A percentile compares a stretch with the other conserved stretches of the same genome.
Evolutionary conservation across 306 rosid genomes (phyloP).

Genomic region (Sicyos edulis): DNA sequence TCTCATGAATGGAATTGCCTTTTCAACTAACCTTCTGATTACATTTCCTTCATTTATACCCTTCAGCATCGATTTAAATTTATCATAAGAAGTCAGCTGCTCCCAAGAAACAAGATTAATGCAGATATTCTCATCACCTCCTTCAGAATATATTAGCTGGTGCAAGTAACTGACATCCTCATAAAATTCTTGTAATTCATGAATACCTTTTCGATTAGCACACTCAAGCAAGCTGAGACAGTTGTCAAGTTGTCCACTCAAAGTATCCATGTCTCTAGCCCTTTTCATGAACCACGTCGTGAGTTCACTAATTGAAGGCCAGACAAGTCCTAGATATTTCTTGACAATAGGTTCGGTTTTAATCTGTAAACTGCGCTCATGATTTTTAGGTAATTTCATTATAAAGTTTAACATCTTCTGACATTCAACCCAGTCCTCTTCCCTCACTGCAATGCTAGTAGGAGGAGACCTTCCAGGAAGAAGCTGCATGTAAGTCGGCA

Average conservation of each 20-base stretch:
- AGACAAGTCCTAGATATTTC: conserved; percentile 50
- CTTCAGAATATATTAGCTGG: conserved; percentile 75
- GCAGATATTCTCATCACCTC: conserved; percentile 38
- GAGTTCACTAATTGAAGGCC: conserved; percentile 81
- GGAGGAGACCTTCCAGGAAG: conserved; percentile 93
- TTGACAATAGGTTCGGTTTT: conserved; percentile 85
- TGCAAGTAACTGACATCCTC: conserved; percentile 65
- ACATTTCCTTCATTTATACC: conserved; percentile 72
- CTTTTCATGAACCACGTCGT: conserved; percentile 71
- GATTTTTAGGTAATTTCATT: conserved; percentile 34
- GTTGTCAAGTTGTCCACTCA: conserved; percentile 87
- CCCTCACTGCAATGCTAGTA: conserved; percentile 63
- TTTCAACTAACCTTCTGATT: conserved; percentile 46
- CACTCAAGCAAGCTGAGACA: conserved; percentile 69
- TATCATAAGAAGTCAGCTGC: conserved; percentile 63
- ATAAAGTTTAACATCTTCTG: conserved; percentile 60
- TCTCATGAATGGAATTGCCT: conserved; percentile 76
- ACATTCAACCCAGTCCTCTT: conserved; percentile 98
- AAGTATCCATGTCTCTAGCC: conserved; percentile 69
- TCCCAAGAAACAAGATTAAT: conserved; percentile 71
- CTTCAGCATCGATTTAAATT: conserved; percentile 78
- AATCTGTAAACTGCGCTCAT: conserved; percentile 47
- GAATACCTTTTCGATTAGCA: conserved; percentile 66
- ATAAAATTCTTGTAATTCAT: conserved; percentile 61
- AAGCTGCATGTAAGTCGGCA: conserved; percentile 82